Percentiles rank a stretch among this genome's conserved stretches.
Evolutionary conservation across 495 filamentous ascomycete species (phyloP).

Genomic region (Pyrenula massariospora): DNA sequence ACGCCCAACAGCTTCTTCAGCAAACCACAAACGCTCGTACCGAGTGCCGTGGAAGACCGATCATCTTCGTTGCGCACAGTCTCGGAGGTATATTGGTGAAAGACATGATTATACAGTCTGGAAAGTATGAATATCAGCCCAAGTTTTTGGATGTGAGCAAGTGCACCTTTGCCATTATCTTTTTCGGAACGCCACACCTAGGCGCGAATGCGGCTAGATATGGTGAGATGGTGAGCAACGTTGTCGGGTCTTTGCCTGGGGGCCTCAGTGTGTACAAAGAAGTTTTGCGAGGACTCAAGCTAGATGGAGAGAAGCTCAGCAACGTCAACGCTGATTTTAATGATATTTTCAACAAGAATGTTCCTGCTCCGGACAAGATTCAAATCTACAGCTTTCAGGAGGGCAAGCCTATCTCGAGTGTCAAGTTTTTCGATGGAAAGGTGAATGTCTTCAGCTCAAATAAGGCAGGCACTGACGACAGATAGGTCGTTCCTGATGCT

Average conservation of each 20-base stretch:
- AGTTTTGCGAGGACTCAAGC: neutral
- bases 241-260: neutral
- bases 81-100: too few species aligned
- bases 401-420: neutral
- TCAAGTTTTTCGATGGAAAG: neutral
- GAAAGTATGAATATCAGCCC: slow-evolving; percentile 1
- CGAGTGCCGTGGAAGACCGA: slow-evolving; percentile 7
- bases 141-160: slow-evolving; percentile 17
- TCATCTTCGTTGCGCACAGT: slow-evolving; percentile 24
- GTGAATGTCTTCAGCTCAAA: neutral
- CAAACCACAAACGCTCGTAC: slow-evolving; percentile 12
- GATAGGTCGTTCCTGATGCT: neutral
- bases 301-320: neutral
- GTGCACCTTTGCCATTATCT: slow-evolving; percentile 21
- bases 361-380: neutral
- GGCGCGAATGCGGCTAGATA: slow-evolving; percentile 20
- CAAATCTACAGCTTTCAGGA: neutral
- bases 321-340: neutral
- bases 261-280: neutral
- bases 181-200: slow-evolving; percentile 29
- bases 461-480: neutral
- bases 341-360: neutral
- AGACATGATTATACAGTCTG: slow-evolving; percentile 9
- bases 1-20: slow-evolving; percentile 14
- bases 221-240: slow-evolving; percentile 5